A percentile compares a stretch with the other conserved stretches of the same genome.
phyloP scores from a whole-genome alignment of 305 asterid genomes.

The Plantago rigida region DNA sequence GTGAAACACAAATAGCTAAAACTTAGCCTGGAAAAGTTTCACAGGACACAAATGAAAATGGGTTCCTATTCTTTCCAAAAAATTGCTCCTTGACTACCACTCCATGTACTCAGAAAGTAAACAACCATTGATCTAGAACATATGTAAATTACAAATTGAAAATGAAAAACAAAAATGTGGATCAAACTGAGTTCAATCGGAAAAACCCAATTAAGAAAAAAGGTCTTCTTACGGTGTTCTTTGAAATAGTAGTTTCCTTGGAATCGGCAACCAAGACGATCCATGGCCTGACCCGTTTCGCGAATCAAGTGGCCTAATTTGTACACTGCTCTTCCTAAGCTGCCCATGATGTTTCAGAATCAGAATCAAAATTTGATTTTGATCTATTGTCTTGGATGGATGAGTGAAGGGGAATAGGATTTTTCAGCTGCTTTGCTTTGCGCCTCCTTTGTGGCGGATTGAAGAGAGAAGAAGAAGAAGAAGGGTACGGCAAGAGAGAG shows the following conservation, averaged over 20 bases:
- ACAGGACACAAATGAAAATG: neutral
- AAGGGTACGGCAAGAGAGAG: neutral
- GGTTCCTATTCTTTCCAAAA: neutral
- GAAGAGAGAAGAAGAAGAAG: neutral
- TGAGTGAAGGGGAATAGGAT: conserved; percentile 1
- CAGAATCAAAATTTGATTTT: neutral
- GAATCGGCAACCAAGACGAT: conserved; percentile 65
- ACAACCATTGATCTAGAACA: neutral
- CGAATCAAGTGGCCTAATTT: conserved; percentile 63
- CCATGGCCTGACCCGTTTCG: conserved; percentile 69
- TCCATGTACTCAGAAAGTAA: neutral
- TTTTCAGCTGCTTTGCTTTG: conserved; percentile 4
- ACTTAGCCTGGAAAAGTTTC: neutral
- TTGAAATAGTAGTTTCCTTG: conserved; percentile 56
- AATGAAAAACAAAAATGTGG: neutral
- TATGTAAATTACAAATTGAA: neutral
- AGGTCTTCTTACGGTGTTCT: conserved; percentile 43
- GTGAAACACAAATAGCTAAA: neutral
- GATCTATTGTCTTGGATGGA: neutral
- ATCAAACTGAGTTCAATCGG: neutral
- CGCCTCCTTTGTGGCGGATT: neutral
- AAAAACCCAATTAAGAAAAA: neutral
- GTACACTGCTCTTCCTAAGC: conserved; percentile 62
- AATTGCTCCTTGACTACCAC: neutral
- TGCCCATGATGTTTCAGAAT: conserved; percentile 46